Percentiles rank a stretch among this genome's conserved stretches.
phyloP scores from a whole-genome alignment of 2,329 filamentous ascomycete species.

The Sphaceloma murrayae region DNA sequence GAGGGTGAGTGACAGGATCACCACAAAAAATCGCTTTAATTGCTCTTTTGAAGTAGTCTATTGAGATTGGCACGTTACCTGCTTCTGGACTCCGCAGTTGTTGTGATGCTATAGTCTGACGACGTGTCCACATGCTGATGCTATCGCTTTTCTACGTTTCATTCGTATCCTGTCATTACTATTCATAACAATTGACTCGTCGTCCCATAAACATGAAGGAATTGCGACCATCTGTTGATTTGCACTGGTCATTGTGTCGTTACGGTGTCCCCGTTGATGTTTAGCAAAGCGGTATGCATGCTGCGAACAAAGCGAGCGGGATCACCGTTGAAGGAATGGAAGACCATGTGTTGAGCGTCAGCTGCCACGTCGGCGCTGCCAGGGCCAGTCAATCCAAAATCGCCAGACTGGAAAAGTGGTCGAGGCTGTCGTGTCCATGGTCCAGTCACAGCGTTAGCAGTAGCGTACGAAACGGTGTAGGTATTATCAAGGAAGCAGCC shows the following conservation, averaged over 20 bases:
- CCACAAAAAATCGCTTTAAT: too few species aligned
- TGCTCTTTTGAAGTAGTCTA: too few species aligned
- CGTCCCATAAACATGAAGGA: not conserved
- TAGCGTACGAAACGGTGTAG: conserved; percentile 27
- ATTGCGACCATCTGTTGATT: conserved; percentile 1
- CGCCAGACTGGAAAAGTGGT: conserved; percentile 24
- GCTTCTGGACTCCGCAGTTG: too few species aligned
- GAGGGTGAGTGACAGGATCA: too few species aligned
- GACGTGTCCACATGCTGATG: not conserved
- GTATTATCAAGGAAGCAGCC: conserved; percentile 22
- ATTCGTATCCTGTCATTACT: conserved; percentile 2
- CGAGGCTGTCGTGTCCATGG: conserved; percentile 21
- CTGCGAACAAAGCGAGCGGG: conserved; percentile 16
- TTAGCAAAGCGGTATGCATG: conserved; percentile 18
- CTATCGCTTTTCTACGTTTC: not conserved
- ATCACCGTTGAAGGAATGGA: conserved; percentile 26
- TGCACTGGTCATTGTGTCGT: not conserved
- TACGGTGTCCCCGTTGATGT: conserved; percentile 5
- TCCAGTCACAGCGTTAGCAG: conserved; percentile 21
- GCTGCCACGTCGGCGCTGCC: conserved; percentile 27
- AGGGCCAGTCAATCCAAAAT: conserved; percentile 25
- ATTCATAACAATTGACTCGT: not conserved
- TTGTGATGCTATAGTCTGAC: too few species aligned
- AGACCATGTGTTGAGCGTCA: conserved; percentile 26
- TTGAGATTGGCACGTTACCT: too few species aligned